Base-by-base conservation (phyloP, 1,139 yeast species). In the Yamadazyma membranifaciens region DNA sequence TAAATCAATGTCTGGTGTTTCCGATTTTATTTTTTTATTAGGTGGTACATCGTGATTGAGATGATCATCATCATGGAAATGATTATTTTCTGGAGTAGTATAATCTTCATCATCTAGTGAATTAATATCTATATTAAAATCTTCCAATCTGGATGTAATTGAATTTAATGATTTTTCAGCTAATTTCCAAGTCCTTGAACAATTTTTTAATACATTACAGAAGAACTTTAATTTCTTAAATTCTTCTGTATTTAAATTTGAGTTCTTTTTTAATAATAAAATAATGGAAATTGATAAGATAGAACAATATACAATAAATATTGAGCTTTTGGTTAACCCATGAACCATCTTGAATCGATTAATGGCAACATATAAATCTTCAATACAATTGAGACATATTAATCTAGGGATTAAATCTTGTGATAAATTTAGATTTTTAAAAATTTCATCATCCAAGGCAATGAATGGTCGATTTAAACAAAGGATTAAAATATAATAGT, bases 401-500 rank as follows among this genome's bases (percentile, higher is more conserved):
- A 58, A 52, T 7, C 64, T 55, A 0, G 69, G 67, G 11, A 42
- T 40, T 25, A 69, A 53, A 13, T 51, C 41, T 2, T 42, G 26
- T 16, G 31, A 11, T 6, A 16, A n/a, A 12, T 20, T 32, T 9
- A 36, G 15, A 9, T 41, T 43, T 11, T 41, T 39, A 38, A 49
- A 49, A 27, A 37, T 36, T 9, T 41, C 44, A 33, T 48, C 50
- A 31, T 44, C 48, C 28, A 51, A 40, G 3, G 52, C 55, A 34
- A 81, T 69, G 50, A 80, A 80, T 1, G 85, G 85, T 34, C 83
- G 65, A 53, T 80, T 80, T 38, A 80, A 67, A 45, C 83, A 79
- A 17, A 80, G 61, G 6, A 76, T 57, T 5, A 79, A 69, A 33
- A 80, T 75, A 51, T 79, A 80, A 52, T 80, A 81, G 52, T 78